Evolutionary conservation across 2,329 filamentous ascomycete genomes (phyloP).

Genomic region (Conoideocrella luteorostrata): DNA sequence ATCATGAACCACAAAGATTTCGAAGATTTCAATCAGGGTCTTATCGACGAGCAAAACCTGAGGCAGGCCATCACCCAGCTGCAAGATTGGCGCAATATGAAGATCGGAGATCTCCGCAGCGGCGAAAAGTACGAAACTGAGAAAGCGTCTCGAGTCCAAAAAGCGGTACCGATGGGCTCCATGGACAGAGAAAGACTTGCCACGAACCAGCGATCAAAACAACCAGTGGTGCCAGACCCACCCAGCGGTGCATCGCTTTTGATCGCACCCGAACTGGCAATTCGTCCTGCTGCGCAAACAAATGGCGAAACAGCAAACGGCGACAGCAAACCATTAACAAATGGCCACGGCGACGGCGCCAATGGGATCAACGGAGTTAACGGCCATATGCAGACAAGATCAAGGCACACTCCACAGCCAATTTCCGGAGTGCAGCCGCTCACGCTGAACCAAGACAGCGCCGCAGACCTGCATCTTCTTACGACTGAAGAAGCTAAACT

Average conservation of each 20-base stretch:
- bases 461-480: constrained; percentile 78
- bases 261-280: constrained; percentile 70
- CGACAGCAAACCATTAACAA: constrained; percentile 45
- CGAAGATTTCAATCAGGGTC: constrained; percentile 72
- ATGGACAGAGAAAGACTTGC: constrained; percentile 78
- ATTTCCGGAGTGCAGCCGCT: constrained; percentile 59
- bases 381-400: constrained; percentile 31
- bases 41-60: constrained; percentile 87
- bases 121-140: constrained; percentile 92
- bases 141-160: constrained; percentile 70
- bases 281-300: constrained; percentile 41
- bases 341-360: constrained; percentile 46
- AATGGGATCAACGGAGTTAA: constrained; percentile 34
- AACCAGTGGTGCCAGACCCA: constrained; percentile 59
- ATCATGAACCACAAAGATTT: constrained; percentile 97
- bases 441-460: constrained; percentile 65
- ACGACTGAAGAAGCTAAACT: constrained; percentile 79
- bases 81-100: constrained; percentile 85
- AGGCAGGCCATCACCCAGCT: constrained; percentile 83
- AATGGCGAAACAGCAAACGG: constrained; percentile 39
- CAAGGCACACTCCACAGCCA: constrained; percentile 47
- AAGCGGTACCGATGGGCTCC: constrained; percentile 64
- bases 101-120: constrained; percentile 75
- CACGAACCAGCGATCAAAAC: constrained; percentile 62
- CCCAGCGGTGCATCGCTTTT: constrained; percentile 69